phyloP scores from a whole-genome alignment of 805 yeast genomes.

The Suhomyces faveliae region DNA sequence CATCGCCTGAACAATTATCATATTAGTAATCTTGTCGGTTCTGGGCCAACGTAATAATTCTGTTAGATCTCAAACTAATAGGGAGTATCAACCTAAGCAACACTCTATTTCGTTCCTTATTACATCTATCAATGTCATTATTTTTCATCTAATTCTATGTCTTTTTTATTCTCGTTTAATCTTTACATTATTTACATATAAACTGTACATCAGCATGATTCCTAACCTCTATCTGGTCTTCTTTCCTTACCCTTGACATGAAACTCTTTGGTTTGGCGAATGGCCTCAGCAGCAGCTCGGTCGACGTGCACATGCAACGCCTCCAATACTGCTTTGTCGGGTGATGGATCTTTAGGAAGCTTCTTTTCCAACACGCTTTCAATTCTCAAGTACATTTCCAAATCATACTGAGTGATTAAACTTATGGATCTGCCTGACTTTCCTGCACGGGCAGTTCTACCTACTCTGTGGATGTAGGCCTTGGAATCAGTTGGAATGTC shows the following conservation, averaged over 20 bases:
- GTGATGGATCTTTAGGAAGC: conserved; percentile 74
- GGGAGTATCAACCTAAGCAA: too few relatives aligned
- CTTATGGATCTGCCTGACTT: conserved; percentile 85
- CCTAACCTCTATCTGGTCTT: conserved; percentile 22
- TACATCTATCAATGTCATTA: too few relatives aligned
- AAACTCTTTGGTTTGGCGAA: conserved; percentile 69
- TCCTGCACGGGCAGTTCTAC: conserved; percentile 95
- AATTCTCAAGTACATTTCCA: conserved; percentile 82
- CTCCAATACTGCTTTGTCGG: conserved; percentile 72
- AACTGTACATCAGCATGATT: too few relatives aligned
- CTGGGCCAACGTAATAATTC: too few relatives aligned
- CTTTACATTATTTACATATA: too few relatives aligned
- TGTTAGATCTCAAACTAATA: too few relatives aligned
- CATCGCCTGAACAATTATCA: too few relatives aligned
- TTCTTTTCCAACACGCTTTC: conserved; percentile 84
- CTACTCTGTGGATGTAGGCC: conserved; percentile 84
- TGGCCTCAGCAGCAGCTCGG: conserved; percentile 87
- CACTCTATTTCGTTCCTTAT: too few relatives aligned
- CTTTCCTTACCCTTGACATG: conserved; percentile 45
- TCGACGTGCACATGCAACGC: conserved; percentile 85
- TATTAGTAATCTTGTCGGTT: too few relatives aligned
- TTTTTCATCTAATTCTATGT: too few relatives aligned
- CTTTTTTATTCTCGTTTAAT: too few relatives aligned
- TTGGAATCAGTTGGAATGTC: conserved; percentile 84
- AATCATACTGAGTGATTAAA: conserved; percentile 89